Base-by-base conservation (phyloP, 805 yeast species). In the Yamadazyma philogaea region DNA sequence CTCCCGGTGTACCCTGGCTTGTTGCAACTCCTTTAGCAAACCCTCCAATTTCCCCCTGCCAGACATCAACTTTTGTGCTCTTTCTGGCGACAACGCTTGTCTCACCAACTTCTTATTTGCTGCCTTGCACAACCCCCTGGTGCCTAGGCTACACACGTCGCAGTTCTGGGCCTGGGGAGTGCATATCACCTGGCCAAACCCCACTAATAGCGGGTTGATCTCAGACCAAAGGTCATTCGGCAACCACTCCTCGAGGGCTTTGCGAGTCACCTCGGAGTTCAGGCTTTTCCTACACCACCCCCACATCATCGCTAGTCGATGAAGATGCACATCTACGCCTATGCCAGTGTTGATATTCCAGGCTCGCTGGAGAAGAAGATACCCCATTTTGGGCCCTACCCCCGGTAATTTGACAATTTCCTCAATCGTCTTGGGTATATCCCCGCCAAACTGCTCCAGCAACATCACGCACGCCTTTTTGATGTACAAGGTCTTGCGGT, bases 381-480 rank as follows among this genome's bases (percentile, higher is more conserved):
- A 84, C 0, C 95, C 96, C 98, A 90, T 90, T 59, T 90, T 90
- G 7, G 96, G 96, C 0, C 98, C 98, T 2, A 90, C 95, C 0
- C 98, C 98, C 0, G 96, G 96, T 24, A 90, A 65, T 0, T 75
- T 61, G 4, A 77, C 70, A 39, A 90, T 70, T 0, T 82, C 90
- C 6, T 75, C 79, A 7, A 85, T 72, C 2, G 82, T 73, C 45
- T 74, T 62, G 0, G 98, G 98, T 3, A 91, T 74, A 50, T 89
- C 96, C 6, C 81, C 80, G 8, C 68, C 65, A 56, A 72, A 79
- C 16, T 72, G 54, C 1, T 72, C 74, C 3, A 55, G 52, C 7
- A 89, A 50, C 4, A 84, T 66, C 39, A 65, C 67, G 6, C 84
- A 76, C 1, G 93, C 70, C 51, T 72, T 66, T 52, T 81, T 82